Percentiles rank a stretch among this genome's conserved stretches.
Conservation (phyloP, 306 rosid genomes). For the Trifolium dubium region DNA sequence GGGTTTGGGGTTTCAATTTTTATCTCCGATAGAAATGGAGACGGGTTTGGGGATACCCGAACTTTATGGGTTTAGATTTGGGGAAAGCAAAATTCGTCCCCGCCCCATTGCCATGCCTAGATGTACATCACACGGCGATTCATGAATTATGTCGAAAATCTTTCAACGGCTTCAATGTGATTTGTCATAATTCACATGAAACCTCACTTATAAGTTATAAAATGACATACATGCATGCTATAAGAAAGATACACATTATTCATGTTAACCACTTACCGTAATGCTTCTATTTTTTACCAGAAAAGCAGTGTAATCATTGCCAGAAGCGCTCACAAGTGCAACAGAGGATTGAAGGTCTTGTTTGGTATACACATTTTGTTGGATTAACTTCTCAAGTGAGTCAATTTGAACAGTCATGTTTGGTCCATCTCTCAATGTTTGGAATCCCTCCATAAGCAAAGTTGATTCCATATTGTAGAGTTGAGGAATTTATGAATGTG, state of each 20-base stretch:
- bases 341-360: slow-evolving; percentile 48
- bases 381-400: slow-evolving; percentile 43
- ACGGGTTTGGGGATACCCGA: too few relatives aligned
- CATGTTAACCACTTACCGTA: slow-evolving; percentile 21
- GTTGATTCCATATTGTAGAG: slow-evolving; percentile 32
- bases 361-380: slow-evolving; percentile 50
- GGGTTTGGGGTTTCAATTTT: too few relatives aligned
- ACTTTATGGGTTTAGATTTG: too few relatives aligned
- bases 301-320: slow-evolving; percentile 44
- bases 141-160: too few relatives aligned
- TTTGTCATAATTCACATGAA: too few relatives aligned
- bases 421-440: slow-evolving; percentile 46
- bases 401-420: slow-evolving; percentile 45
- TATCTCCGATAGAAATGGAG: too few relatives aligned
- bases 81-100: too few relatives aligned
- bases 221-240: too few relatives aligned
- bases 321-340: slow-evolving; percentile 41
- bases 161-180: too few relatives aligned
- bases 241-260: background rate
- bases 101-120: too few relatives aligned
- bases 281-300: background rate
- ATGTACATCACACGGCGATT: too few relatives aligned
- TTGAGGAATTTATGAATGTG: slow-evolving; percentile 19
- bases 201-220: too few relatives aligned
- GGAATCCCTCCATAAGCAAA: slow-evolving; percentile 50